Evolutionary conservation across 75 land plant species (phyloP).

Genomic region (Cunninghamia lanceolata): DNA sequence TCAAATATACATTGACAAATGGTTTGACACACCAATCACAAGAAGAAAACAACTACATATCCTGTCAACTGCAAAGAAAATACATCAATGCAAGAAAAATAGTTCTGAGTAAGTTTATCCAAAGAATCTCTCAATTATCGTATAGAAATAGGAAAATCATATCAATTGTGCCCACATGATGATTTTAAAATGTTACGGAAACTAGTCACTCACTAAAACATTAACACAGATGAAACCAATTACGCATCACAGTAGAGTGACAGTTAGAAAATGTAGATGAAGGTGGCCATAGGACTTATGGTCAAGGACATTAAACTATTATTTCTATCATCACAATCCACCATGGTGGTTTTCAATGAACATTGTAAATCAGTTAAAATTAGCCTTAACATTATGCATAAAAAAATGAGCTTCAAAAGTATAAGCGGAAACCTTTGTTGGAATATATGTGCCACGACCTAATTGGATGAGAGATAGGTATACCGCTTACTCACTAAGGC

Average conservation of each 20-base stretch:
- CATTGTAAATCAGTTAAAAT: background rate
- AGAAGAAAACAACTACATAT: background rate
- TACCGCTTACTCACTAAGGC: conserved; percentile 56
- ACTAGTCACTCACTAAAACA: background rate
- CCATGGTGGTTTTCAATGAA: background rate
- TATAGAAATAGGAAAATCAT: background rate
- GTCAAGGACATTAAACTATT: background rate
- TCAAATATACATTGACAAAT: too few relatives aligned
- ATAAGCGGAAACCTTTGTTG: conserved; percentile 49
- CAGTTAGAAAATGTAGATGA: background rate
- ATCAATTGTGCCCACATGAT: background rate
- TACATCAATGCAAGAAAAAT: background rate
- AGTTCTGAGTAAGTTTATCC: background rate
- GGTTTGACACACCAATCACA: too few relatives aligned
- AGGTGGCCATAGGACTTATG: background rate
- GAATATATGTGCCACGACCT: conserved; percentile 79
- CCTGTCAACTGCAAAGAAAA: background rate
- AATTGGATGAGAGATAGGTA: conserved; percentile 81
- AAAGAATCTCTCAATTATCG: background rate
- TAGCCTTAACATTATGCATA: background rate
- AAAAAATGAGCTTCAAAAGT: background rate
- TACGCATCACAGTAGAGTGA: background rate
- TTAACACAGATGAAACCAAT: background rate
- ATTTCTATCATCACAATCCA: background rate
- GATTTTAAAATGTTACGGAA: background rate